Evolutionary conservation across 2,329 filamentous ascomycete species (phyloP).

Genomic region (Epichloe festucae): DNA sequence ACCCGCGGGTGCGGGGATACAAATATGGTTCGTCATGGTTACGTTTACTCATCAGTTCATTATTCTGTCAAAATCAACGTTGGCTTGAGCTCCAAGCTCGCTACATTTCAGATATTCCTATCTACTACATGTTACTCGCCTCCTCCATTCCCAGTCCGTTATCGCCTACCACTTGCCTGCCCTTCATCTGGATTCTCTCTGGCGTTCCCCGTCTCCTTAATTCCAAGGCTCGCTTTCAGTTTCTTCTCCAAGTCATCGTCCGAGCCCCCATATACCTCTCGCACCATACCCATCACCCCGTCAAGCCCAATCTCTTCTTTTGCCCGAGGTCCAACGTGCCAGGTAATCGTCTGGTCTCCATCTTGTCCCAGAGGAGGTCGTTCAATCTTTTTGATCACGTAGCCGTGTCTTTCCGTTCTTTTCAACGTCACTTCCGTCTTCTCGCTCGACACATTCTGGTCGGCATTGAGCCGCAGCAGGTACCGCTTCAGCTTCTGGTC

Average conservation of each 20-base stretch:
- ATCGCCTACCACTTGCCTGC: constrained; percentile 4
- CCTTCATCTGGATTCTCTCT: constrained; percentile 14
- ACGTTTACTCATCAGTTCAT: neutral
- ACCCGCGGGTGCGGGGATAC: neutral
- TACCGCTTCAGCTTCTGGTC: constrained; percentile 70
- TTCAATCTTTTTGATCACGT: constrained; percentile 65
- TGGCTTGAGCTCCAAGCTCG: neutral
- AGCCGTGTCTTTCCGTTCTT: constrained; percentile 68
- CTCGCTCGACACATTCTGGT: constrained; percentile 59
- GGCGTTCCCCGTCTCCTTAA: constrained; percentile 20
- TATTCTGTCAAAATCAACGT: neutral
- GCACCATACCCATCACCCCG: constrained; percentile 59
- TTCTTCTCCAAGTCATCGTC: constrained; percentile 44
- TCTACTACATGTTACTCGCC: neutral
- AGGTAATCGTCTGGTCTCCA: constrained; percentile 68
- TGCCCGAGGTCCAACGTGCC: constrained; percentile 72
- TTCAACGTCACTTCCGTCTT: constrained; percentile 65
- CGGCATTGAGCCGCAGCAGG: constrained; percentile 60
- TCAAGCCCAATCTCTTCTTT: constrained; percentile 73
- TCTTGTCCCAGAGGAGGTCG: constrained; percentile 35
- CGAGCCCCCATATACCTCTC: constrained; percentile 43
- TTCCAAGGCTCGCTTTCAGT: constrained; percentile 47
- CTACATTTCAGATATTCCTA: neutral
- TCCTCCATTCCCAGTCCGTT: neutral
- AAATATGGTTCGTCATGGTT: neutral